Evolutionary conservation across 345 rosid species (phyloP), one percentile per base, ranked within the genome.

Genomic region (Eucalyptus pumila): DNA sequence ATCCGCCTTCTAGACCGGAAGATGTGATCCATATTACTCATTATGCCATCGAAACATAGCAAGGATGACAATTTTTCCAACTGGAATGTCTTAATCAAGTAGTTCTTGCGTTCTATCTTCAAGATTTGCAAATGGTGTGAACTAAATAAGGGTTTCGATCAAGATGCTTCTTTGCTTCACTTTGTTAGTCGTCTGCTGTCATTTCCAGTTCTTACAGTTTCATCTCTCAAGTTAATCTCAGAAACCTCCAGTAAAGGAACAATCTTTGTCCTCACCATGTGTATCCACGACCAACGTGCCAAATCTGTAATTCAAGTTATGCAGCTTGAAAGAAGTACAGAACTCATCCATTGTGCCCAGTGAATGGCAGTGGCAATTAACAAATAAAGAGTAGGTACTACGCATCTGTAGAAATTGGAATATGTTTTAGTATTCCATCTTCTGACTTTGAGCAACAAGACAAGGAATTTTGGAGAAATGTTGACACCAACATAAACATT

Each of bases 11-110:
- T 6, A 91, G 45, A 24, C 94, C 94, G n/a, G 91, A 94, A 89
- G 96, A 94, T 88, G 93, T 69, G 37, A 91, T 95, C 87, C 88
- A 88, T 89, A 94, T 94, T 34, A 92, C 94, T 85, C 94, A 93
- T 90, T 94, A 94, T 30, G 89, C 90, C 26, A 90, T 92, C 23
- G 42, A 50, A 48, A 52, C 42, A 54, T 54, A 90, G 83, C 86
- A 87, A 8, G 88, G 60, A 86, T 50, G 62, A 51, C 11, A 56
- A 56, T 4, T 24, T 56, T 56, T 5, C 3, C 62, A 24, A 2
- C 62, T 56, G 30, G 62, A 56, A 56, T 24, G 62, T 72, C 27
- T 37, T 37, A 37, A 72, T 37, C 45, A 9, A 19, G 83, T 37
- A 37, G 45, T 37, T 37, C 27, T 37, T 37, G 83, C 45, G 83